Evolutionary conservation across 1,284 basidiomycete genomes (phyloP), one percentile per base, ranked within the genome.

Genomic region (Ceratobasidium theobromae): DNA sequence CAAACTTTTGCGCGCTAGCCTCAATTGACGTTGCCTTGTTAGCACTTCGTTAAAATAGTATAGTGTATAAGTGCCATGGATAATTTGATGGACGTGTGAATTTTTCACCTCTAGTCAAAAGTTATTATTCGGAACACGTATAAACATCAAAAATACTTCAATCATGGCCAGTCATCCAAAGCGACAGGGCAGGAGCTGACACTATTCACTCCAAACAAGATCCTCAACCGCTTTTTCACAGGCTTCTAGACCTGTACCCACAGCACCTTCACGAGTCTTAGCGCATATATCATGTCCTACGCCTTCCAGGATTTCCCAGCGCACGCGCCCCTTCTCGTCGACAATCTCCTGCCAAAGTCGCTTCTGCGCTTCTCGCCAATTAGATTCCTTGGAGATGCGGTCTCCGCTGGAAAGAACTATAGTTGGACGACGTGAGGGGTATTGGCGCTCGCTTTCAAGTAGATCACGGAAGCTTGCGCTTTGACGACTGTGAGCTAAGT

Each of bases 281-380:
- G 57, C 57, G 32, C 66, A 57, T 25, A 58, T 40, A 21, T 52
- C 49, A 53, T 62, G 53, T 30, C 48, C 54, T 16, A 49, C 66
- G 28, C 38, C 53, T 6, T 51, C 66, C 45, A 67, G 45, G 12
- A 58, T 43, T 25, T 55, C 57, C 66, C 66, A 67, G 11, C 66
- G 43, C 33, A 67, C 54, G 12, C 66, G 53, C 11, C 66, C 66
- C 11, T 49, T 58, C 30, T 67, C 66, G n/a, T 58, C 48, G 30
- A 58, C 41, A 52, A 67, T 52, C 18, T 67, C 66, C 35, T 67
- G 52, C 66, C 66, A 67, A n/a, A 67, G 46, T 21, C 51, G 51
- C 23, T 45, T 12, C 55, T 67, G 66, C 3, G 53, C 54, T 11
- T 51, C 38, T 9, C 57, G 51, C 66, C 66, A 67, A 8, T 23